Conservation (phyloP, 805 yeast genomes). For the Torulaspora gathmanii region DNA sequence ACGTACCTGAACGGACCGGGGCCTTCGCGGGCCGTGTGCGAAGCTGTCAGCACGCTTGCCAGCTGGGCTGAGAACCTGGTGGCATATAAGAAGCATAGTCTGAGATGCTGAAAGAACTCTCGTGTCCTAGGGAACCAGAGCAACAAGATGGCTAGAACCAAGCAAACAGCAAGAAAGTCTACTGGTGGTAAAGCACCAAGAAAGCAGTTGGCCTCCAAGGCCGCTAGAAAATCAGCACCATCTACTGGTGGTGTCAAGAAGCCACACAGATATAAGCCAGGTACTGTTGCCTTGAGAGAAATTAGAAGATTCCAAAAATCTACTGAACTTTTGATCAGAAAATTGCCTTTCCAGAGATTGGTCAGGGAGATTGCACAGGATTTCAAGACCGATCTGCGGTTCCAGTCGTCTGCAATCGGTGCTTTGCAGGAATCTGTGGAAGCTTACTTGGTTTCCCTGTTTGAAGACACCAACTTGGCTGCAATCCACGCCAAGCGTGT, state of each 20-base stretch:
- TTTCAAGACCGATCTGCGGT: slow-evolving; percentile 87
- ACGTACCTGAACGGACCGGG: slow-evolving; percentile 5
- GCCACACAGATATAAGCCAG: slow-evolving; percentile 96
- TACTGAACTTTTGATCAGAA: slow-evolving; percentile 90
- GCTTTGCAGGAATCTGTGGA: slow-evolving; percentile 98
- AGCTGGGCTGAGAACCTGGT: too few relatives aligned
- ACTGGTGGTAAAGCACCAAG: slow-evolving; percentile 97
- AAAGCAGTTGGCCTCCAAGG: slow-evolving; percentile 87
- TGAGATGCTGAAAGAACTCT: background rate
- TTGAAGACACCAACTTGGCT: slow-evolving; percentile 97
- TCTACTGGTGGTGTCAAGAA: slow-evolving; percentile 89
- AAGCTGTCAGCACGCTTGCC: slow-evolving; percentile 18
- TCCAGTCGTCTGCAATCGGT: slow-evolving; percentile 96
- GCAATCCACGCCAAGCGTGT: slow-evolving; percentile 99
- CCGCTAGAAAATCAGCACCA: slow-evolving; percentile 92
- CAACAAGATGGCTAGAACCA: slow-evolving; percentile 76
- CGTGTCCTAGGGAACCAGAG: background rate
- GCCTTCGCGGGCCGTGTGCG: slow-evolving; percentile 13
- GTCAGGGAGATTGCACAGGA: slow-evolving; percentile 95
- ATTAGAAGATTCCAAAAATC: slow-evolving; percentile 96
- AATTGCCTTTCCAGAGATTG: slow-evolving; percentile 94
- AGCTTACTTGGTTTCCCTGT: slow-evolving; percentile 92
- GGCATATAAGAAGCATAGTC: background rate
- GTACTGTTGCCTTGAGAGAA: slow-evolving; percentile 95
- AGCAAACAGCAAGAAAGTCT: slow-evolving; percentile 91